Percentiles rank a stretch among this genome's conserved stretches.
phyloP scores from a whole-genome alignment of 208 protist genomes.

The Crithidia mellificae region DNA sequence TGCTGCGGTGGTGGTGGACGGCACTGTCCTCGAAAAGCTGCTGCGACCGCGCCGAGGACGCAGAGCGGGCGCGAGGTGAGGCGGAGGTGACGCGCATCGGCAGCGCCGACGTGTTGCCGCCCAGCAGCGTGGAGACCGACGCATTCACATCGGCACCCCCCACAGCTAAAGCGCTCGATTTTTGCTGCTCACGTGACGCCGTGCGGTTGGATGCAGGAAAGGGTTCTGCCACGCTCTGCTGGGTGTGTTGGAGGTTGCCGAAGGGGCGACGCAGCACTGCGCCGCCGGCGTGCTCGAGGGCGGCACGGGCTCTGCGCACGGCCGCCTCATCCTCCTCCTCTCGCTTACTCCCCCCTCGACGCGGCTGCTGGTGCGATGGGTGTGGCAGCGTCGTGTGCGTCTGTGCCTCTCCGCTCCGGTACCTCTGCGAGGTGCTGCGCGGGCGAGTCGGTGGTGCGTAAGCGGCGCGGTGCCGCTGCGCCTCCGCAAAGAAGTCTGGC shows the following conservation, averaged over 20 bases:
- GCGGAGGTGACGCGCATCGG: slow-evolving; percentile 9
- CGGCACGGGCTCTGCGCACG: slow-evolving; percentile 37
- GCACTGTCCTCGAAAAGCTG: background rate
- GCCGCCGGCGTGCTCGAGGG: slow-evolving; percentile 30
- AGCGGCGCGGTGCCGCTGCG: background rate
- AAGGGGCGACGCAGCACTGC: slow-evolving; percentile 39
- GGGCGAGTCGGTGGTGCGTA: background rate
- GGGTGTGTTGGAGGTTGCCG: slow-evolving; percentile 5
- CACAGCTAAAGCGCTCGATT: too few species aligned
- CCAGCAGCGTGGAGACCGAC: slow-evolving; percentile 13
- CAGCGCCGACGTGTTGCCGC: slow-evolving; percentile 19
- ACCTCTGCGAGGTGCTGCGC: slow-evolving; percentile 28
- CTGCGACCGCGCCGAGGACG: background rate
- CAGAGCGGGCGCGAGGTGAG: slow-evolving; percentile 5
- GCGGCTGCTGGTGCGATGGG: background rate
- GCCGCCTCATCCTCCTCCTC: slow-evolving; percentile 34
- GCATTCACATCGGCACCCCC: background rate
- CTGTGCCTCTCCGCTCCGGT: background rate
- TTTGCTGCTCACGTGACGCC: too few species aligned
- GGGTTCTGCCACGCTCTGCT: background rate
- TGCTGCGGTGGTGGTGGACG: background rate
- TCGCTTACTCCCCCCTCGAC: background rate
- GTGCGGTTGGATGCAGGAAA: too few species aligned
- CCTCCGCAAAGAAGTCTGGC: slow-evolving; percentile 25
- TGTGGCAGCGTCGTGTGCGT: background rate